Base-by-base conservation (phyloP, 768 basidiomycete species). In the Inosperma sp. region DNA sequence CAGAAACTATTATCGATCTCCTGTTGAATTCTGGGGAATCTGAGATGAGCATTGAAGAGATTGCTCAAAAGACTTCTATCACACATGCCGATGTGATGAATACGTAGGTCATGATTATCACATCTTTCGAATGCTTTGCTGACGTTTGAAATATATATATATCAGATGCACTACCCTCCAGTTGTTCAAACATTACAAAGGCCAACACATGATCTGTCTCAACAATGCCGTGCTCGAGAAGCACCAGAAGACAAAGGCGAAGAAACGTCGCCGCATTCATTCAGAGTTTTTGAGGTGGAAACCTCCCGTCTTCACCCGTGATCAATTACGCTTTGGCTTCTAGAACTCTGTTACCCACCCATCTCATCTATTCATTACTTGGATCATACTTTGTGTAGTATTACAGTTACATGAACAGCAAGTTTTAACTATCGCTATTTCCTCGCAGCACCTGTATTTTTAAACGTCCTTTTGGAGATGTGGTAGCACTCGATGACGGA, bases 51-150 rank as follows among this genome's bases (percentile, higher is more conserved):
- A 87, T 99, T 59, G 96, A 99, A 61, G 96, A 98, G 62, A 94
- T 99, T 58, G 94, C 96, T 7, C 88, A 94, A 68, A 88, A 83
- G 72, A 98, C 95, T 3, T 79, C 90, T 13, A 94, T 99, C 67
- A 93, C 92, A 4, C 93, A 95, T 59, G 84, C 86, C 25, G 96
- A 99, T 66, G 84, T 99, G 51, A 93, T 95, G 88, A 95, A 96
- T 72, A 98, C 96, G 95, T 97, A 66, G n/a, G n/a, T n/a, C n/a
- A n/a, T 68, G 93, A 83, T 8, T 10, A 37, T 48, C 55, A 40
- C 35, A 33, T 52, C 42, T 12, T 52, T 47, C 14, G 16, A 23
- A 31, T 40, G 25, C 56, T 39, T 54, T 50, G 29, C 52, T 30
- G 29, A 46, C 46, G 40, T 9, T 49, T 46, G 37, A 46, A 25